These are phyloP conservation scores for Sequoiadendron giganteum DNA, from an alignment of 75 land plant species.

Conservation along the genomic window DNA sequence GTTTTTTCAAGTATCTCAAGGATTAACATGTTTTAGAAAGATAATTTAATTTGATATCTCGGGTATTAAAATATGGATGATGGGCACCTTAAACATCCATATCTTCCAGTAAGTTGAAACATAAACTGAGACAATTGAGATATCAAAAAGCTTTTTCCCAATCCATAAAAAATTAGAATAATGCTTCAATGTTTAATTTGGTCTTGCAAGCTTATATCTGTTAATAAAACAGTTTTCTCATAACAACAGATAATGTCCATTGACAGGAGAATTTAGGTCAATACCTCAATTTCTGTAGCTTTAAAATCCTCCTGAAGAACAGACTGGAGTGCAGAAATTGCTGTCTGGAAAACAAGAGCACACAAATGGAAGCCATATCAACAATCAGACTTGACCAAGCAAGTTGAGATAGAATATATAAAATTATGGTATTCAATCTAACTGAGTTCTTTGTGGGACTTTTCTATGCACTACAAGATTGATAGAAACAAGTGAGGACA, in stretches of 20 bases:
- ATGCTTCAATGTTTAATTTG: background rate
- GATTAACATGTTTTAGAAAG: background rate
- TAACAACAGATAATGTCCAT: background rate
- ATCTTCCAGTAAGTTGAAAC: background rate
- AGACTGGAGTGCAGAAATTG: slow-evolving; percentile 84
- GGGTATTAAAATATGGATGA: background rate
- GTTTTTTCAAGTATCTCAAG: background rate
- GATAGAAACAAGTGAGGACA: background rate
- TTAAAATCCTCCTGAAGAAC: slow-evolving; percentile 90
- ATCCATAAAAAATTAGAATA: background rate
- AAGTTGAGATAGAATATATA: background rate
- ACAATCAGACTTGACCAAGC: background rate
- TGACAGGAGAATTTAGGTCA: background rate
- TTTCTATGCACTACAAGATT: background rate
- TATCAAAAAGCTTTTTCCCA: background rate
- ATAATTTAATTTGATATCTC: background rate
- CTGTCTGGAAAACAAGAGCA: slow-evolving; percentile 42
- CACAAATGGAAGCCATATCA: background rate
- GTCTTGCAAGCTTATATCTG: background rate
- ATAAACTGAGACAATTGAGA: background rate
- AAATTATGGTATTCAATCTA: background rate
- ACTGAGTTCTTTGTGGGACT: background rate
- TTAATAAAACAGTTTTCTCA: background rate
- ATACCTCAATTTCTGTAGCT: slow-evolving; percentile 89
- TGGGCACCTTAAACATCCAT: background rate